Conservation (phyloP, 306 rosid genomes). For the Prunus padus region DNA sequence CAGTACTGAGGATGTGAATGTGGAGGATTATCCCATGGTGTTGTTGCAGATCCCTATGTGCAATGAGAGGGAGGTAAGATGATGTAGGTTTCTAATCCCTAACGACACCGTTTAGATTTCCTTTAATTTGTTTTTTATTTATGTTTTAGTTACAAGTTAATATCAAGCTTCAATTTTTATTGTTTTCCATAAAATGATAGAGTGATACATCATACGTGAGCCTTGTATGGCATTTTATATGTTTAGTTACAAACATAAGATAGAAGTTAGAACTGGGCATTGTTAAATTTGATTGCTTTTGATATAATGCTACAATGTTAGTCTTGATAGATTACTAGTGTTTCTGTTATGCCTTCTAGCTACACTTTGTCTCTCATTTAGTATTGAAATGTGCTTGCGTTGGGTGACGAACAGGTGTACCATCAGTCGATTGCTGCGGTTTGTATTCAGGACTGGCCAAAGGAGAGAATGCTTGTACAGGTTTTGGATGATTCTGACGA, state of each 20-base stretch:
- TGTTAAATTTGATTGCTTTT: not conserved
- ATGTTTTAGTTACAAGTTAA: not conserved
- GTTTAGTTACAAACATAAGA: not conserved
- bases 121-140: not conserved
- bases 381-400: slow-evolving; percentile 24
- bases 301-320: not conserved
- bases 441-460: slow-evolving; percentile 95
- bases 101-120: slow-evolving; percentile 13
- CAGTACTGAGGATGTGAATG: slow-evolving; percentile 29
- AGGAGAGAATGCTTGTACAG: slow-evolving; percentile 89
- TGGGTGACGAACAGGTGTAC: slow-evolving; percentile 64
- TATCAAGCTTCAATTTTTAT: not conserved
- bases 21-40: slow-evolving; percentile 86
- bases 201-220: not conserved
- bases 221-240: not conserved
- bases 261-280: not conserved
- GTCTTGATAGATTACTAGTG: not conserved
- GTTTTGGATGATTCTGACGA: slow-evolving; percentile 98
- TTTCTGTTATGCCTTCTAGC: not conserved
- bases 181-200: not conserved
- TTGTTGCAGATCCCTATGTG: slow-evolving; percentile 96
- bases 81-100: slow-evolving; percentile 71
- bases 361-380: not conserved
- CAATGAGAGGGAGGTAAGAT: slow-evolving; percentile 99
- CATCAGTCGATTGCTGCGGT: slow-evolving; percentile 97